These are phyloP conservation scores for Arthrobotrys iridis DNA, from an alignment of 2,329 filamentous ascomycete genomes.

Conservation along the genomic window DNA sequence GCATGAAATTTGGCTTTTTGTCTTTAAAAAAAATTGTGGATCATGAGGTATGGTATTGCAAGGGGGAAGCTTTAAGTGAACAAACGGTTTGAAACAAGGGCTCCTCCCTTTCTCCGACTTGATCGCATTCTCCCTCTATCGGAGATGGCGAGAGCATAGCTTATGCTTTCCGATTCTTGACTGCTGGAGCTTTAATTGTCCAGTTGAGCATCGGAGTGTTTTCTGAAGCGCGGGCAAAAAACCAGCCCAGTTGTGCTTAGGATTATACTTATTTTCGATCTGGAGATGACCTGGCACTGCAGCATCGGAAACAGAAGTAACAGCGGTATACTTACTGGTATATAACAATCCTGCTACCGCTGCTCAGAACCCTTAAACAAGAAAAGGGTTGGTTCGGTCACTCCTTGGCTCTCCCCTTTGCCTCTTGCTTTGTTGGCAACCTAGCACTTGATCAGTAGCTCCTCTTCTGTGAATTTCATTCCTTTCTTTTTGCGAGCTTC, in stretches of 20 bases:
- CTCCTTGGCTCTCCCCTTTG: background rate
- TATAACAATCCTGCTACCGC: background rate
- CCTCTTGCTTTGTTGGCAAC: slow-evolving; percentile 31
- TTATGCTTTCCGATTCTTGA: slow-evolving; percentile 47
- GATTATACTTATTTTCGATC: slow-evolving; percentile 8
- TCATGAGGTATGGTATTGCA: slow-evolving; percentile 31
- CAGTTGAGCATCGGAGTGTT: slow-evolving; percentile 50
- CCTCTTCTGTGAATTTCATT: background rate
- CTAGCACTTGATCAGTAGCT: background rate
- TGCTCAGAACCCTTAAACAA: background rate
- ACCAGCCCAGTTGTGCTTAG: slow-evolving; percentile 7
- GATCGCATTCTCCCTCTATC: background rate
- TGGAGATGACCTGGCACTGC: slow-evolving; percentile 43
- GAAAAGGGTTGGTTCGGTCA: slow-evolving; percentile 5
- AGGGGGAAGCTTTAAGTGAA: background rate
- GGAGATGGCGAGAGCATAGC: slow-evolving; percentile 16
- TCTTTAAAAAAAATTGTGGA: slow-evolving; percentile 10
- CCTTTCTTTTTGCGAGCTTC: slow-evolving; percentile 14
- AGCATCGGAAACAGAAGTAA: background rate
- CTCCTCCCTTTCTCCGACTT: slow-evolving; percentile 28
- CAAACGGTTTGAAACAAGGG: slow-evolving; percentile 47
- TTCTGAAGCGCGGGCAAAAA: background rate
- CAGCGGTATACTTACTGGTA: slow-evolving; percentile 11
- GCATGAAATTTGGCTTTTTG: slow-evolving; percentile 42
- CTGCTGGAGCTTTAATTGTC: background rate